These are phyloP conservation scores for Fusarium solani-melongenae DNA, from an alignment of 2,329 filamentous ascomycete genomes.

Conservation along the genomic window DNA sequence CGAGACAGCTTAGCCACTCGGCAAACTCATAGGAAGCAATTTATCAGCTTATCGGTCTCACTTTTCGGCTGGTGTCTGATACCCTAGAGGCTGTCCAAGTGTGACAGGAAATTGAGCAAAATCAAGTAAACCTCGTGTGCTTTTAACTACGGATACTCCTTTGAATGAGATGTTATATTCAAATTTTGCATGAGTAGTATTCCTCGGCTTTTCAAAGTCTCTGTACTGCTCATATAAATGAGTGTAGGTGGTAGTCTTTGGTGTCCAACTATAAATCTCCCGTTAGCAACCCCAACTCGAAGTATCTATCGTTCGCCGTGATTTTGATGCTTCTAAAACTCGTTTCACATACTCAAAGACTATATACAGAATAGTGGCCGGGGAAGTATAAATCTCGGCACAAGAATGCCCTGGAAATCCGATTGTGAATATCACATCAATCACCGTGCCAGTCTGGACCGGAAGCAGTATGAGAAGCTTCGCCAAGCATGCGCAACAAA, in stretches of 20 bases:
- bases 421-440: too few relatives aligned
- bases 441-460: too few relatives aligned
- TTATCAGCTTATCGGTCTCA: neutral
- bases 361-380: too few relatives aligned
- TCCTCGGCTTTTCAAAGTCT: rapidly evolving
- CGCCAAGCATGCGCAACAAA: too few relatives aligned
- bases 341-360: too few relatives aligned
- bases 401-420: too few relatives aligned
- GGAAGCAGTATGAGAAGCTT: too few relatives aligned
- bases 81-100: neutral
- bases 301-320: too few relatives aligned
- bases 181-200: rapidly evolving
- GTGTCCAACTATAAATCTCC: too few relatives aligned
- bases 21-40: neutral
- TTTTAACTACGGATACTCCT: neutral
- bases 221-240: neutral
- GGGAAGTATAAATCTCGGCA: too few relatives aligned
- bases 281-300: too few relatives aligned
- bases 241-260: neutral
- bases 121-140: neutral
- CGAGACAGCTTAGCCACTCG: neutral
- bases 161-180: neutral
- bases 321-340: too few relatives aligned
- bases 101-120: neutral
- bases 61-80: neutral